Percentiles rank a stretch among this genome's conserved stretches.
phyloP scores from a whole-genome alignment of 805 yeast genomes.

The Metschnikowia baotianmanensis region DNA sequence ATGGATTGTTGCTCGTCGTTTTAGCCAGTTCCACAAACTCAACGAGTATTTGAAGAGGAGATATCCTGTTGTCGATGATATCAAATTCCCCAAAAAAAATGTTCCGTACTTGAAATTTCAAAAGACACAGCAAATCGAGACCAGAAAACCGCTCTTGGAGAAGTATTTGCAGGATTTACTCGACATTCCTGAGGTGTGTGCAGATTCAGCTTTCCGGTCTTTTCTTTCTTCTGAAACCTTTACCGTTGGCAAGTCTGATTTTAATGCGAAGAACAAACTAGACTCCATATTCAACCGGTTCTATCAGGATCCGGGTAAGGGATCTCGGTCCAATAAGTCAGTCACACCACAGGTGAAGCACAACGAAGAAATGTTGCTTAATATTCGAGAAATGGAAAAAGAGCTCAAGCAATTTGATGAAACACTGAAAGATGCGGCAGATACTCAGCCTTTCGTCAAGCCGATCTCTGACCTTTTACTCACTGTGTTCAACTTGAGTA shows the following conservation, averaged over 20 bases:
- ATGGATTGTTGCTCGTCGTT: conserved; percentile 90
- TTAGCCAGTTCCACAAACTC: conserved; percentile 74
- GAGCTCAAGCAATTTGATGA: conserved; percentile 55
- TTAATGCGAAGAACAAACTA: conserved; percentile 24
- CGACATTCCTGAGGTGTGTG: conserved; percentile 65
- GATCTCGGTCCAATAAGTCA: neutral
- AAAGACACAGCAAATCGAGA: conserved; percentile 58
- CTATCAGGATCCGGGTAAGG: conserved; percentile 25
- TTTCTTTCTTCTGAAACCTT: conserved; percentile 76
- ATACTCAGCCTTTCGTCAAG: conserved; percentile 56
- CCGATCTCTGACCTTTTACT: conserved; percentile 79
- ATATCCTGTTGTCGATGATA: conserved; percentile 47
- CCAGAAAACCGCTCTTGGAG: conserved; percentile 61
- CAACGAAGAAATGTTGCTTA: conserved; percentile 23
- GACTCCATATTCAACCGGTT: conserved; percentile 32
- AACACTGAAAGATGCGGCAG: conserved; percentile 17
- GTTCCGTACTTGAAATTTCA: conserved; percentile 70
- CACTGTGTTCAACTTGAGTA: conserved; percentile 62
- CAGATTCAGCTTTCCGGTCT: conserved; percentile 65
- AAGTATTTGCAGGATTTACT: conserved; percentile 58
- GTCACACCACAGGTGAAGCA: conserved; percentile 4
- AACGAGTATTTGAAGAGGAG: conserved; percentile 58
- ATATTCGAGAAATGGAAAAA: conserved; percentile 49
- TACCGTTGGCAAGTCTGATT: conserved; percentile 22
- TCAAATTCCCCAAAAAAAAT: conserved; percentile 60